Conservation (phyloP, 1,284 basidiomycete species). For the Pascua guehoae region DNA sequence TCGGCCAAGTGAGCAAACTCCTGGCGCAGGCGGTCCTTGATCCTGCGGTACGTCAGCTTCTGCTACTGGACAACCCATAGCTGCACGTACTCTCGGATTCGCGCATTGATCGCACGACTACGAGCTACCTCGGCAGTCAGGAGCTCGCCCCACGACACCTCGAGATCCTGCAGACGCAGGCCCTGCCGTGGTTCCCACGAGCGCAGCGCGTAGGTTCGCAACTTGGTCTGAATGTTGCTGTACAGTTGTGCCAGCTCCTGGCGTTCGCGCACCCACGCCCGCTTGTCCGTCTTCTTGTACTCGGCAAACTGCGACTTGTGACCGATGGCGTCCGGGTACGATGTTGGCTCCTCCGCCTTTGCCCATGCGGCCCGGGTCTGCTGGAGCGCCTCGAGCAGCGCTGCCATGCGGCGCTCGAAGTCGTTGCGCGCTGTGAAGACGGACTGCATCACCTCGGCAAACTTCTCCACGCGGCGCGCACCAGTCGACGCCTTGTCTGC, state of each 20-base stretch:
- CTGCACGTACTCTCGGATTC: slow-evolving; percentile 74
- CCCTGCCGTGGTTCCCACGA: slow-evolving; percentile 78
- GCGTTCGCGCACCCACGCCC: slow-evolving; percentile 82
- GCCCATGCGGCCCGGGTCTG: slow-evolving; percentile 66
- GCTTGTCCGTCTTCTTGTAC: slow-evolving; percentile 83
- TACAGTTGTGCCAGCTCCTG: slow-evolving; percentile 85
- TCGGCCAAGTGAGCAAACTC: slow-evolving; percentile 81
- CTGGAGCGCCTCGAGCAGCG: slow-evolving; percentile 61
- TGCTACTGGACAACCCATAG: too few species aligned
- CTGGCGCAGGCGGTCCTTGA: slow-evolving; percentile 81
- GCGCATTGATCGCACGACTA: slow-evolving; percentile 81
- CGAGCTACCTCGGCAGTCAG: slow-evolving; percentile 70
- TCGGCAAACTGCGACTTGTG: slow-evolving; percentile 69
- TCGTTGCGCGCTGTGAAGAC: slow-evolving; percentile 61
- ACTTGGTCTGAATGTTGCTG: slow-evolving; percentile 89
- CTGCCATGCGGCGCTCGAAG: slow-evolving; percentile 77
- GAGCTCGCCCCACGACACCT: slow-evolving; percentile 70
- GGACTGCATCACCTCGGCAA: slow-evolving; percentile 85
- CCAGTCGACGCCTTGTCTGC: slow-evolving; percentile 92
- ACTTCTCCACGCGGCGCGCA: slow-evolving; percentile 88
- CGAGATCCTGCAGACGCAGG: slow-evolving; percentile 69
- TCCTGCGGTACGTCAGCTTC: slow-evolving; percentile 54
- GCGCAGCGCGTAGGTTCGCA: slow-evolving; percentile 81
- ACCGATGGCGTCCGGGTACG: slow-evolving; percentile 76
- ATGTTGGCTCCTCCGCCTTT: slow-evolving; percentile 61